phyloP scores from a whole-genome alignment of 2,329 filamentous ascomycete genomes.

The Zalaria obscura region DNA sequence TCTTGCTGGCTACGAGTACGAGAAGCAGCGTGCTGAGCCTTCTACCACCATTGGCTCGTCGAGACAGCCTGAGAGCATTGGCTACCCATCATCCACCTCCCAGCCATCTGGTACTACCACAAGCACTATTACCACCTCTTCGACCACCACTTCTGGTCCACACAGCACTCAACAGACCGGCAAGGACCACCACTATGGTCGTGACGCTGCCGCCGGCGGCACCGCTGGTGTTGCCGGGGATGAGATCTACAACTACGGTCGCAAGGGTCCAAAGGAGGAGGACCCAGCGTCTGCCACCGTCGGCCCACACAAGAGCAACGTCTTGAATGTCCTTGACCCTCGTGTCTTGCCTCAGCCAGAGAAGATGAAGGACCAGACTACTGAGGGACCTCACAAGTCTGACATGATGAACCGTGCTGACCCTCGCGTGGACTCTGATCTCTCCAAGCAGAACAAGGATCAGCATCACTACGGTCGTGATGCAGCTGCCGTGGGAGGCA shows the following conservation, averaged over 20 bases:
- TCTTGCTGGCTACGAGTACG: constrained; percentile 18
- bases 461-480: constrained; percentile 18
- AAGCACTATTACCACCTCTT: background rate
- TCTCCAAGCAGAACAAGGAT: constrained; percentile 1
- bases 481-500: constrained; percentile 17
- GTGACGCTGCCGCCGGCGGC: background rate
- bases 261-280: background rate
- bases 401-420: constrained; percentile 11
- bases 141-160: background rate
- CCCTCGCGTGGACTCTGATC: constrained; percentile 8
- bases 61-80: background rate
- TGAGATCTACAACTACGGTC: background rate
- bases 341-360: constrained; percentile 13
- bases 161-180: background rate
- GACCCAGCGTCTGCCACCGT: constrained; percentile 12
- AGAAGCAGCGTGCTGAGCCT: constrained; percentile 9
- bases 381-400: constrained; percentile 9
- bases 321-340: constrained; percentile 12
- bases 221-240: background rate
- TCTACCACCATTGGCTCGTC: background rate
- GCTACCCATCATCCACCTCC: background rate
- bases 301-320: constrained; percentile 14
- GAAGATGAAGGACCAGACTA: constrained; percentile 13
- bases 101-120: background rate
- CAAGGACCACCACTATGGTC: too few relatives aligned